phyloP scores from a whole-genome alignment of 73 alveolate genomes.

The Paramecium bursaria region DNA sequence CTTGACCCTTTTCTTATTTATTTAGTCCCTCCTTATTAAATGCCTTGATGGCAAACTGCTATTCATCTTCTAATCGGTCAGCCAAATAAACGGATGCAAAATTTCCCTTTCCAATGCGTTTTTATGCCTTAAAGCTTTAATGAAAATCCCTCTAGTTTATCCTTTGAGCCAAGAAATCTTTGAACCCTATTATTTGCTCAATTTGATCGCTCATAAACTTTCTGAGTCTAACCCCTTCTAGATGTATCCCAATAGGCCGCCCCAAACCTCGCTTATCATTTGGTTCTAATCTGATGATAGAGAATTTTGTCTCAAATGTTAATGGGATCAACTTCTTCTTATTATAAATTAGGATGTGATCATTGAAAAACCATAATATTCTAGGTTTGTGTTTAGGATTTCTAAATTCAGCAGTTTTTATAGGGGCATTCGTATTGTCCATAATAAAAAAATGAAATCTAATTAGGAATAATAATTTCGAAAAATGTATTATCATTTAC shows the following conservation, averaged over 20 bases:
- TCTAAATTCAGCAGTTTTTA: conserved; percentile 16
- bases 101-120: conserved; percentile 66
- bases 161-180: conserved; percentile 59
- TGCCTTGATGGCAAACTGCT: conserved; percentile 66
- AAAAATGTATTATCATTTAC: no score
- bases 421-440: no score
- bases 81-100: conserved; percentile 72
- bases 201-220: conserved; percentile 41
- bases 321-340: conserved; percentile 6
- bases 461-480: no score
- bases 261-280: conserved; percentile 30
- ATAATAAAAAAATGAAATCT: no score
- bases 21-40: conserved; percentile 67
- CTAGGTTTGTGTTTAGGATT: conserved; percentile 7
- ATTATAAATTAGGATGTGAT: conserved; percentile 13
- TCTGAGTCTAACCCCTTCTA: conserved; percentile 9
- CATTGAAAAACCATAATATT: background rate
- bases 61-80: conserved; percentile 70
- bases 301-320: conserved; percentile 37
- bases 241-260: conserved; percentile 1
- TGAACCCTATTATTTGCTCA: conserved; percentile 34
- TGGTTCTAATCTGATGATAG: background rate
- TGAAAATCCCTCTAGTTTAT: conserved; percentile 66
- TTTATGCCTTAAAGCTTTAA: conserved; percentile 62
- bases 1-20: conserved; percentile 68